Conservation (phyloP, 495 filamentous ascomycete genomes). For the Usnea hakonensis region DNA sequence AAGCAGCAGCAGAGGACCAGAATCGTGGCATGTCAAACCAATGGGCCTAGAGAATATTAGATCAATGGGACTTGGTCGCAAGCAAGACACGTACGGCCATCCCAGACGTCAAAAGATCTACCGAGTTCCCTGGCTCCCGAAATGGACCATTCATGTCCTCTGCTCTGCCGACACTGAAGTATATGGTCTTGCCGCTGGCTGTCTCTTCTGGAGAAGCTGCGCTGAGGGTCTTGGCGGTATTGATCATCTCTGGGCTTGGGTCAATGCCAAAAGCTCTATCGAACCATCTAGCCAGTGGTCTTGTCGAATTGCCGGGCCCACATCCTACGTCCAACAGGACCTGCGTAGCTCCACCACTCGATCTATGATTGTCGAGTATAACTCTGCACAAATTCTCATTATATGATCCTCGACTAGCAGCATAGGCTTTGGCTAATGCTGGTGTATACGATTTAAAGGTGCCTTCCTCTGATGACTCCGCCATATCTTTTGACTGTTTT, state of each 20-base stretch:
- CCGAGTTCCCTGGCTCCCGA: conserved; percentile 27
- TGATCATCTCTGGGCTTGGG: conserved; percentile 47
- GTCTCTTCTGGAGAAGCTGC: conserved; percentile 23
- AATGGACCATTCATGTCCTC: conserved; percentile 35
- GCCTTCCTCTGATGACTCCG: conserved; percentile 28
- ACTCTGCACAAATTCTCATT: conserved; percentile 36
- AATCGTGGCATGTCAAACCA: conserved; percentile 56
- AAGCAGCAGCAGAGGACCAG: conserved; percentile 42
- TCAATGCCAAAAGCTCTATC: conserved; percentile 45
- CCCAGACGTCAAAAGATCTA: conserved; percentile 47
- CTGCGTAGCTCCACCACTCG: conserved; percentile 40
- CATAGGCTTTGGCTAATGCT: conserved; percentile 40
- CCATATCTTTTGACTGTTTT: not conserved
- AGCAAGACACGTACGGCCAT: conserved; percentile 32
- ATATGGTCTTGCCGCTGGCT: conserved; percentile 27
- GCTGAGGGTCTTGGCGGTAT: conserved; percentile 34
- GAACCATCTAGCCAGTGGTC: conserved; percentile 37
- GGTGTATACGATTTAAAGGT: conserved; percentile 43
- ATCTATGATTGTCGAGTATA: conserved; percentile 42
- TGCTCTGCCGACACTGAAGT: conserved; percentile 38
- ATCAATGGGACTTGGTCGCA: not conserved
- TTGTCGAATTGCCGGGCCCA: conserved; percentile 43
- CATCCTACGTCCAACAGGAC: conserved; percentile 49
- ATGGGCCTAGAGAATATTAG: conserved; percentile 35
- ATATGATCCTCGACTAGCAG: conserved; percentile 36